A percentile compares a stretch with the other conserved stretches of the same genome.
Conservation (phyloP, 495 filamentous ascomycete genomes). For the Penicillium coprophilum region DNA sequence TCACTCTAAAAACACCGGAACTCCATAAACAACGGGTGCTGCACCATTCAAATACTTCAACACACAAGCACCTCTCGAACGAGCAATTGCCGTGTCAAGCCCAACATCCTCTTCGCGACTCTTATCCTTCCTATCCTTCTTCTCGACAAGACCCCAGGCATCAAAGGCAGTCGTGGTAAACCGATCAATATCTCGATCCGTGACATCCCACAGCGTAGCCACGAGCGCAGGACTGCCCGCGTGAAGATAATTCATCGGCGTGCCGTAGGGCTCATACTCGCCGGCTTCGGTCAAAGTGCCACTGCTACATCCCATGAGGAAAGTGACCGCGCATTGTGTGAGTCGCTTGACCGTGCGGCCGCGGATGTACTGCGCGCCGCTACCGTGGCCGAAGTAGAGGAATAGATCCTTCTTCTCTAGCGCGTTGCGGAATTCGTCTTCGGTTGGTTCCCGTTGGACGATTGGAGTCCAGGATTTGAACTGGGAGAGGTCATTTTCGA, state of each 20-base stretch:
- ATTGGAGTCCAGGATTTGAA: constrained; percentile 66
- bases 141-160: constrained; percentile 74
- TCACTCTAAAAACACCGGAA: constrained; percentile 78
- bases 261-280: constrained; percentile 85
- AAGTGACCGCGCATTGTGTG: constrained; percentile 71
- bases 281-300: constrained; percentile 76
- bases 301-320: constrained; percentile 90
- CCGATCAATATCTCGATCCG: constrained; percentile 92
- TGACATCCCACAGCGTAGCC: constrained; percentile 95
- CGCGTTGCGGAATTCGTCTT: constrained; percentile 67
- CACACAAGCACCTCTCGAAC: constrained; percentile 69
- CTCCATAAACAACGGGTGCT: constrained; percentile 88
- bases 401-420: constrained; percentile 65
- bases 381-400: constrained; percentile 94
- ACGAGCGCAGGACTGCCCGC: constrained; percentile 81
- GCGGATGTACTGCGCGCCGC: constrained; percentile 90
- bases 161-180: constrained; percentile 75
- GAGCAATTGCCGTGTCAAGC: constrained; percentile 77
- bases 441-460: constrained; percentile 64
- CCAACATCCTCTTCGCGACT: constrained; percentile 23
- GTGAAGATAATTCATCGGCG: constrained; percentile 85
- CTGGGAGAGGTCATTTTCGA: constrained; percentile 58
- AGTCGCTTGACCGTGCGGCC: constrained; percentile 74
- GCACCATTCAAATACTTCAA: constrained; percentile 91
- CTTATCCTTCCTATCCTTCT: constrained; percentile 22